phyloP scores from a whole-genome alignment of 164 flowering plant species.

The Nymphaea colorata region DNA sequence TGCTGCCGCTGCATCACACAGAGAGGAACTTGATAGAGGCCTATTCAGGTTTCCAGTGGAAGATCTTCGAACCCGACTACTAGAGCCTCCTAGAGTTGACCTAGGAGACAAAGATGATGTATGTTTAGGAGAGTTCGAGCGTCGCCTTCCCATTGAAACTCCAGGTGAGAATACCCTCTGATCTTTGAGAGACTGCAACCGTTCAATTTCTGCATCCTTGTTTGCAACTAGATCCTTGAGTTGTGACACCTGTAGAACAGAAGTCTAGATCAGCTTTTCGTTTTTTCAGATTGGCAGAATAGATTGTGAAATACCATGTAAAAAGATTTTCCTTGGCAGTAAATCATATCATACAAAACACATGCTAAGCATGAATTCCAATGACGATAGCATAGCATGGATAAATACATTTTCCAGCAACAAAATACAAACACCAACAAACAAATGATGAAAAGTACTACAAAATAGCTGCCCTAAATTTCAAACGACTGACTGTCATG shows the following conservation, averaged over 20 bases:
- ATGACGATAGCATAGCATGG: too few species aligned
- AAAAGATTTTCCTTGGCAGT: too few species aligned
- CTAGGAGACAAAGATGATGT: conserved; percentile 26
- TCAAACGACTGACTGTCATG: too few species aligned
- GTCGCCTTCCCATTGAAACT: conserved; percentile 22
- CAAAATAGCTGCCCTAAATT: too few species aligned
- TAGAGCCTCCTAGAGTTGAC: conserved; percentile 12
- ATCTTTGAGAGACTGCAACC: conserved; percentile 49
- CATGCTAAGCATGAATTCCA: too few species aligned
- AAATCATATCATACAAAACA: too few species aligned
- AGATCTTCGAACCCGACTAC: conserved; percentile 17
- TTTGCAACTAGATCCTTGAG: conserved; percentile 68
- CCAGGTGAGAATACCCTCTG: conserved; percentile 26
- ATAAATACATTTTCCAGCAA: too few species aligned
- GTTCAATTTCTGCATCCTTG: conserved; percentile 87
- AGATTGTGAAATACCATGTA: too few species aligned
- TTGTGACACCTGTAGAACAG: conserved; percentile 48
- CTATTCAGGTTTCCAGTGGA: conserved; percentile 16
- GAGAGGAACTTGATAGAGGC: neutral
- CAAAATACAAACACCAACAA: too few species aligned
- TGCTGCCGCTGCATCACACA: conserved; percentile 9
- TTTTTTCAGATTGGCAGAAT: too few species aligned
- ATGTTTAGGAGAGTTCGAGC: conserved; percentile 19
- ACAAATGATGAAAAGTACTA: too few species aligned
- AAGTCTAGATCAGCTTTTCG: too few species aligned